Evolutionary conservation across 176 grass and related monocot genomes (phyloP), one percentile per base, ranked within the genome.

Genomic region (Ensete ventricosum): DNA sequence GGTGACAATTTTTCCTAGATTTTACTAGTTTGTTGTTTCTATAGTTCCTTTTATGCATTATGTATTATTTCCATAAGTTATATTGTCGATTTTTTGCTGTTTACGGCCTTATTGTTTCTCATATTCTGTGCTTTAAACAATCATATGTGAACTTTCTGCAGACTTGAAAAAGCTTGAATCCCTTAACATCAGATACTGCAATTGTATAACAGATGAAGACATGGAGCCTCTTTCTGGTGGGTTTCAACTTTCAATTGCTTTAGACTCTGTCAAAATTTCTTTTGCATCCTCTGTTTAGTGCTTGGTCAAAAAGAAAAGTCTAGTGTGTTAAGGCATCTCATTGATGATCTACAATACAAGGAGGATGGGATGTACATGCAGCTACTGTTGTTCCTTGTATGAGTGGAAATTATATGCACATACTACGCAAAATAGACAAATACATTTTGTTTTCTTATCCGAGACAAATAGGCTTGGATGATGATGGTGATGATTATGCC

Each of bases 171-270:
- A 89, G 72, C 81, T 99, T 67, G 91, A 89, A 81, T 94, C 83
- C 64, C 86, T 99, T 62, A 94, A 94, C 80, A 72, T 99, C 85
- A 84, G 86, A 75, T 91, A 99, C 34, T 94, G 88, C 86, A 99
- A 94, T 58, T 82, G 84, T 84, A 88, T 99, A 80, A 99, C 84
- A 74, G 91, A 99, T 89, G 82, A 78, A 76, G 95, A 99, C 73
- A 89, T 99, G 86, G 83, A 91, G 69, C 71, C 80, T 82, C 83
- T 99, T 73, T 94, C 95, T 89, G 95, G 95, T 99, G 64, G 55
- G 9, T 60, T 57, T 50, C 75, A 8, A 71, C 26, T 64, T 57
- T 50, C 72, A 8, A 71, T 49, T 64, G 9, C 69, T 78, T 82
- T 43, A 43, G 34, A 43, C 4, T 77, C 22, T 68, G 23, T 80